Base-by-base conservation (phyloP, 2,329 filamentous ascomycete species). In the Helminthosporium solani region DNA sequence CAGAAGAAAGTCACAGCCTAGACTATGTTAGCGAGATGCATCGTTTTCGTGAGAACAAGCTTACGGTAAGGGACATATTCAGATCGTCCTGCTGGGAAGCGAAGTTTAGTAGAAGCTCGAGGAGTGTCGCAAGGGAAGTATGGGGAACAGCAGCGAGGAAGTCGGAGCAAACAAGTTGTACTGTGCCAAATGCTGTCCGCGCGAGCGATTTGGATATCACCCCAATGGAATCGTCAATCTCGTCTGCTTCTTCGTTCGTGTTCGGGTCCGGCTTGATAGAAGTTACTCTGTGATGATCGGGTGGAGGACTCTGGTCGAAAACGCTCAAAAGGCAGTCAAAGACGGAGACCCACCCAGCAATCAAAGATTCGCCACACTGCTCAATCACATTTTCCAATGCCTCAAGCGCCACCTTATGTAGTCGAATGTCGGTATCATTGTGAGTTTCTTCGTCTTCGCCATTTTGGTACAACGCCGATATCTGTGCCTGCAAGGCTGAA, bases 1-100 rank as follows among this genome's bases (percentile, higher is more conserved):
- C 91, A 96, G 68, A 96, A 95, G 64, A 95, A 94, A 0, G 92
- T 96, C 7, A 96, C 88, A 1, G 91, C 94, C 82, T 89, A 39
- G 42, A 28, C 28, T 23, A 23, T 43, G 42, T 61, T 28, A 54
- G 54, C 16, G 11, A 40, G 8, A 16, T 16, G 35, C 5, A n/a
- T 5, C 8, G 14, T 16, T 12, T 5, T 11, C 9, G 37, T 30
- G 7, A 20, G 18, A 20, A 36, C 40, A 11, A 38, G 67, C 81
- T 70, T 75, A 88, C 87, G 27, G 94, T 97, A 20, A 99, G 76
- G 0, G 92, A 92, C 61, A 97, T 95, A 58, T 99, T 99, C 30
- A 99, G 78, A 63, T 99, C 94, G 56, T 95, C 88, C 53, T 86
- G 80, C 68, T 99, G 94, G 0, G 85, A 86, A 58, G 89, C 90